These are phyloP conservation scores for Lavandula angustifolia DNA, from an alignment of 257 asterid species.

Conservation along the genomic window DNA sequence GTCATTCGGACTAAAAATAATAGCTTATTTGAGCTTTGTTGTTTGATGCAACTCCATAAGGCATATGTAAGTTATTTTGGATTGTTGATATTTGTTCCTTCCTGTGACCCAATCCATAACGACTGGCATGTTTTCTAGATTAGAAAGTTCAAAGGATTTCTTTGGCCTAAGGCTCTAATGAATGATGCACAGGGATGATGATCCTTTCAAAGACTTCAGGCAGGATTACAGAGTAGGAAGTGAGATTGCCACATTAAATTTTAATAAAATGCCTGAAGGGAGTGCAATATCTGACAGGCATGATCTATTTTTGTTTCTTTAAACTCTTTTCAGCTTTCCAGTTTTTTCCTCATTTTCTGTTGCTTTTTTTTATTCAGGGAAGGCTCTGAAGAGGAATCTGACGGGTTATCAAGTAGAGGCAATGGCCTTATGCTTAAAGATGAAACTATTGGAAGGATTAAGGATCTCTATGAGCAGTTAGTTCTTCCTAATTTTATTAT, in stretches of 20 bases:
- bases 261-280: background rate
- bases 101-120: slow-evolving; percentile 21
- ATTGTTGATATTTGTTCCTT: slow-evolving; percentile 15
- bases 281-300: slow-evolving; percentile 45
- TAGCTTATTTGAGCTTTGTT: slow-evolving; percentile 6
- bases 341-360: slow-evolving; percentile 26
- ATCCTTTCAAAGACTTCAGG: slow-evolving; percentile 35
- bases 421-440: slow-evolving; percentile 40
- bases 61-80: slow-evolving; percentile 21
- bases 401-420: slow-evolving; percentile 41
- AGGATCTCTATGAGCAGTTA: slow-evolving; percentile 73
- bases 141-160: slow-evolving; percentile 20
- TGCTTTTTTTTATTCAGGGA: slow-evolving; percentile 47
- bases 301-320: slow-evolving; percentile 25
- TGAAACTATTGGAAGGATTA: slow-evolving; percentile 53
- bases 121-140: slow-evolving; percentile 20
- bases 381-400: slow-evolving; percentile 42
- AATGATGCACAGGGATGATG: slow-evolving; percentile 41
- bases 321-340: slow-evolving; percentile 19
- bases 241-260: slow-evolving; percentile 29
- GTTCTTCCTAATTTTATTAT: slow-evolving; percentile 29
- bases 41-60: slow-evolving; percentile 3
- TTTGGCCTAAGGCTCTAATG: slow-evolving; percentile 29
- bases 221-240: slow-evolving; percentile 38
- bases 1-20: slow-evolving; percentile 11